Evolutionary conservation across 345 rosid species (phyloP).

Genomic region (Bruguiera gymnorhiza): DNA sequence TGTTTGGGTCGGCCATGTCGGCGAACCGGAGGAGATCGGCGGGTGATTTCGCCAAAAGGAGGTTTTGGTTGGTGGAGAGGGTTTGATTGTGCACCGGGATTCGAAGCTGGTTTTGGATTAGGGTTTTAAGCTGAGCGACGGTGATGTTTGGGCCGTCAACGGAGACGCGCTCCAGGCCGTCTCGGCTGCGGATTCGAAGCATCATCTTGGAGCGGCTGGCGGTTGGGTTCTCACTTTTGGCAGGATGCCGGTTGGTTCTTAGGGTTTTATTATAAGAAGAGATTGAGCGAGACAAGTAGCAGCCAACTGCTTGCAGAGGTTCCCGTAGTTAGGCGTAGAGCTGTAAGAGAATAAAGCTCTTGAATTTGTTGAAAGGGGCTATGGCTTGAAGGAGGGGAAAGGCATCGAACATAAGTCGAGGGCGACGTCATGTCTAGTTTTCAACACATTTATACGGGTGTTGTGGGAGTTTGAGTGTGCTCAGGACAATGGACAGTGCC

Average conservation of each 20-base stretch:
- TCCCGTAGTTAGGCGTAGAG: too few species aligned
- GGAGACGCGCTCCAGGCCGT: conserved; percentile 83
- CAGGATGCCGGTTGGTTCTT: background rate
- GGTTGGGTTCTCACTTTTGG: background rate
- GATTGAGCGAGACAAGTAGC: too few species aligned
- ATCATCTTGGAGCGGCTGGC: conserved; percentile 37
- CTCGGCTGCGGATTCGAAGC: conserved; percentile 89
- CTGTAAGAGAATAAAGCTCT: too few species aligned
- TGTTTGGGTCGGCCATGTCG: conserved; percentile 66
- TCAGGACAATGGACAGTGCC: too few species aligned
- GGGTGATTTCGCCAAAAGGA: conserved; percentile 65
- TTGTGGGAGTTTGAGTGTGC: too few species aligned
- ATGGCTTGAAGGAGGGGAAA: too few species aligned
- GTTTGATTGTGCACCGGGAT: conserved; percentile 72
- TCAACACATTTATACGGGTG: too few species aligned
- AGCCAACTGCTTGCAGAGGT: too few species aligned
- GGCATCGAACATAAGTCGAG: too few species aligned
- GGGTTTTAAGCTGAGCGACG: conserved; percentile 62
- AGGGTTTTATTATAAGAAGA: background rate
- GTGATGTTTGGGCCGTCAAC: conserved; percentile 50
- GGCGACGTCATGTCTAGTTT: too few species aligned
- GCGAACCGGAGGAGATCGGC: conserved; percentile 46
- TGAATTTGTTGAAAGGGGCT: too few species aligned
- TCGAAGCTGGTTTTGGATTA: conserved; percentile 72
- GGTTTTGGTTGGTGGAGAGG: conserved; percentile 68